These are phyloP conservation scores for Vitellaria paradoxa DNA, from an alignment of 179 eudicot species.

Conservation along the genomic window DNA sequence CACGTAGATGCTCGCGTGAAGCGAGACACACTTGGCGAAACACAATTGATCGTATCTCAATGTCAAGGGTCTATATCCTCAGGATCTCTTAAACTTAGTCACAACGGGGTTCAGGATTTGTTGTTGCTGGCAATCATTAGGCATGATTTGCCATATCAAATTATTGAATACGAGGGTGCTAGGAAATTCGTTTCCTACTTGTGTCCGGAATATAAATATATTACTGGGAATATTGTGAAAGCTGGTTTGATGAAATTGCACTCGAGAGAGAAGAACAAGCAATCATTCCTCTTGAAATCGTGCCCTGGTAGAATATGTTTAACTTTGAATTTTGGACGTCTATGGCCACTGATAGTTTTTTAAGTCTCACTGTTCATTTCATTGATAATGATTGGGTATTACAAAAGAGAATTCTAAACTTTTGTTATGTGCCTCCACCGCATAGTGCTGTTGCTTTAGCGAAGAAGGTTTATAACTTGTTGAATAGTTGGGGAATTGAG, in stretches of 20 bases:
- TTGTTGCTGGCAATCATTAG: neutral
- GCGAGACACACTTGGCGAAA: no score
- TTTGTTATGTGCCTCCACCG: conserved; percentile 15
- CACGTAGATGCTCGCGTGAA: neutral
- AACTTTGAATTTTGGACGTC: conserved; percentile 18
- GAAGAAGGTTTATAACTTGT: neutral
- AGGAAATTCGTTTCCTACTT: neutral
- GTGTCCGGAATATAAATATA: neutral
- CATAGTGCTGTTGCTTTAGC: conserved; percentile 13
- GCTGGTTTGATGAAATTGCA: neutral
- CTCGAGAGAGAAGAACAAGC: neutral
- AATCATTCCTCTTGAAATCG: neutral
- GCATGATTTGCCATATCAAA: neutral
- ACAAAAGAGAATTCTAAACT: conserved; percentile 13
- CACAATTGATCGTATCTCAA: neutral
- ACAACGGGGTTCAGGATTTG: neutral
- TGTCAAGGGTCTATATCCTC: no score
- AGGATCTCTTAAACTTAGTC: neutral
- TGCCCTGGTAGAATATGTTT: conserved; percentile 8
- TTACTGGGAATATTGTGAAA: neutral
- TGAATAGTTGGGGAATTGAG: conserved; percentile 14
- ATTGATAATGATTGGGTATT: conserved; percentile 11
- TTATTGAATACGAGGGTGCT: conserved; percentile 4
- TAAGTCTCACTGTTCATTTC: conserved; percentile 13
- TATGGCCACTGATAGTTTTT: conserved; percentile 8